phyloP scores from a whole-genome alignment of 2,329 filamentous ascomycete genomes.

The Colletotrichum cereale region DNA sequence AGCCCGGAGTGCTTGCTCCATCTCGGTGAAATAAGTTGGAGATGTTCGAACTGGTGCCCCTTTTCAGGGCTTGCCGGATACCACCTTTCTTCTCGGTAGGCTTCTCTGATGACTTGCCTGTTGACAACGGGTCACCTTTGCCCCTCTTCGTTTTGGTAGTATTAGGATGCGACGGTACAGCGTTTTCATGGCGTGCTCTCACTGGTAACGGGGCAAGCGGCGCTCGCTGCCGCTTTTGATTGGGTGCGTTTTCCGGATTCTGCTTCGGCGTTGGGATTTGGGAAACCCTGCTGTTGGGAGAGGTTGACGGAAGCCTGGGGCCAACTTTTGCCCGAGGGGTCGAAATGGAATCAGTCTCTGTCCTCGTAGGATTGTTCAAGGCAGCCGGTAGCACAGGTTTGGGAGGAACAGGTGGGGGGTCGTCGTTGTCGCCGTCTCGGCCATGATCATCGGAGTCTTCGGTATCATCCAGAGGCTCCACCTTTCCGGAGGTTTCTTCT shows the following conservation, averaged over 20 bases:
- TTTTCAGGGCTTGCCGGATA: constrained; percentile 65
- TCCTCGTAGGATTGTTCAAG: not conserved
- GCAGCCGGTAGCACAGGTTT: constrained; percentile 32
- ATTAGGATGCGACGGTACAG: constrained; percentile 42
- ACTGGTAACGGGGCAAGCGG: constrained; percentile 47
- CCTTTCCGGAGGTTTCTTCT: constrained; percentile 44
- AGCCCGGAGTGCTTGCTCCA: constrained; percentile 41
- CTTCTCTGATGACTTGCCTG: constrained; percentile 43
- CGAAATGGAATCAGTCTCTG: constrained; percentile 8
- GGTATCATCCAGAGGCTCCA: constrained; percentile 47
- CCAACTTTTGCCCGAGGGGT: constrained; percentile 24
- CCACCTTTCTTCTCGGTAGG: constrained; percentile 58
- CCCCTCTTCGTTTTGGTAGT: constrained; percentile 49
- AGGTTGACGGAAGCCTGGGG: constrained; percentile 18
- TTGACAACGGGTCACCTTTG: constrained; percentile 44
- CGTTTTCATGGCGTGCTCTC: constrained; percentile 39
- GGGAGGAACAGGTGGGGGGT: constrained; percentile 40
- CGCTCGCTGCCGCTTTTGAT: constrained; percentile 61
- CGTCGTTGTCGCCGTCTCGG: constrained; percentile 20
- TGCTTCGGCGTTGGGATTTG: constrained; percentile 43
- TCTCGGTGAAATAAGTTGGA: constrained; percentile 65
- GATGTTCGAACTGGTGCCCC: constrained; percentile 60
- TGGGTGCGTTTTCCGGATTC: constrained; percentile 54
- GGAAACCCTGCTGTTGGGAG: constrained; percentile 34
- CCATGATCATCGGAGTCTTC: constrained; percentile 26